A percentile compares a stretch with the other conserved stretches of the same genome.
Evolutionary conservation across 345 rosid species (phyloP).

Genomic region (Eucalyptus sp.): DNA sequence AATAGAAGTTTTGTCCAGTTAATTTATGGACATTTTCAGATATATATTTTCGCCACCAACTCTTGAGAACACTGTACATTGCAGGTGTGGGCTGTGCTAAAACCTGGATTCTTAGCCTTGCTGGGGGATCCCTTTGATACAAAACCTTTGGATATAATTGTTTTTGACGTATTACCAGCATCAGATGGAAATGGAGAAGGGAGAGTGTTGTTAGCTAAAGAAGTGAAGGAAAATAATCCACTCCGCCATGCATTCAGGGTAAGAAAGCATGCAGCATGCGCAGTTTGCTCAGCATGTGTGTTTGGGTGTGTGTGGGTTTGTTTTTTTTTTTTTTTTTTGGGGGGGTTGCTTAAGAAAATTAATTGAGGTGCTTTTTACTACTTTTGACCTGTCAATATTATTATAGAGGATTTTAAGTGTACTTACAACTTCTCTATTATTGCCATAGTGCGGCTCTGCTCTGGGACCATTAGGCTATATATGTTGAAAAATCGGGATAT

Average conservation of each 20-base stretch:
- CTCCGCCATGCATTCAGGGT: conserved; percentile 92
- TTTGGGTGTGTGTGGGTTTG: neutral
- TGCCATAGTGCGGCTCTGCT: neutral
- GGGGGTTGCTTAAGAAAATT: neutral
- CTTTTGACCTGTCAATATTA: neutral
- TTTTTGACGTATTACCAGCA: conserved; percentile 86
- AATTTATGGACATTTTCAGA: neutral
- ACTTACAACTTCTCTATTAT: neutral
- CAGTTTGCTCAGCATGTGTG: neutral
- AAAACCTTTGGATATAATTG: conserved; percentile 81
- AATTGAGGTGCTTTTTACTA: neutral
- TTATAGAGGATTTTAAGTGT: neutral
- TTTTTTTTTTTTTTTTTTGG: neutral
- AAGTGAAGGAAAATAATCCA: conserved; percentile 88
- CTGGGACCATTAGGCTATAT: neutral
- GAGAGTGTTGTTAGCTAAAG: conserved; percentile 65
- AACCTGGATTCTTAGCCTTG: conserved; percentile 95
- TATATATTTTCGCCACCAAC: neutral
- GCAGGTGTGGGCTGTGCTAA: conserved; percentile 97
- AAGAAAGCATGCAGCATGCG: neutral
- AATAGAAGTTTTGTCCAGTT: neutral
- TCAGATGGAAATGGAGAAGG: conserved; percentile 80
- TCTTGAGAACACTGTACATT: neutral
- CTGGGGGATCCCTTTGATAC: conserved; percentile 80
- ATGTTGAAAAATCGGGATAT: neutral